phyloP scores from a whole-genome alignment of 495 filamentous ascomycete species.

The Aspergillus mulundensis region DNA sequence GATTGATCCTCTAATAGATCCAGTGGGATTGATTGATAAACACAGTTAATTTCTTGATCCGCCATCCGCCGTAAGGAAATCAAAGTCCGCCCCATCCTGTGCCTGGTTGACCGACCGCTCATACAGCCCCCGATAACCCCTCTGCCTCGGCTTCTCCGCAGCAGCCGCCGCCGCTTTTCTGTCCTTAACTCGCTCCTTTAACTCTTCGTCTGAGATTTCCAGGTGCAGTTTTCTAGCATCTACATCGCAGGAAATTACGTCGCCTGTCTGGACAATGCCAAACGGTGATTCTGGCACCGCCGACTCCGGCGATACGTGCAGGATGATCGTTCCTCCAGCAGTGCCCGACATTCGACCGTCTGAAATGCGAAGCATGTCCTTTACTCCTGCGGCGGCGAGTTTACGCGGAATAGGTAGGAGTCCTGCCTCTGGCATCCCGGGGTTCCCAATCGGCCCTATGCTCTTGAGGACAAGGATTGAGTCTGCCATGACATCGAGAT shows the following conservation, averaged over 20 bases:
- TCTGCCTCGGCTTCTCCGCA: constrained; percentile 29
- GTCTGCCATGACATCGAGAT: constrained; percentile 46
- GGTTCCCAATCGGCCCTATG: constrained; percentile 62
- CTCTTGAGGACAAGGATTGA: constrained; percentile 57
- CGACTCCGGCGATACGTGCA: constrained; percentile 63
- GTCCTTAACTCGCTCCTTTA: constrained; percentile 36
- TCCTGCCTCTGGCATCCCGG: constrained; percentile 63
- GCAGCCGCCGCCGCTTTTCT: constrained; percentile 23
- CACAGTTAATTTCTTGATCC: not conserved
- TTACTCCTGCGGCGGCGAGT: constrained; percentile 52
- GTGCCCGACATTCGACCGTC: constrained; percentile 69
- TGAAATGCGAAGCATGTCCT: constrained; percentile 62
- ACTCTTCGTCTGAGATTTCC: constrained; percentile 45
- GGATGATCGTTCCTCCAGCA: constrained; percentile 62
- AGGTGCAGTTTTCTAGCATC: constrained; percentile 43
- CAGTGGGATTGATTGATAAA: not conserved
- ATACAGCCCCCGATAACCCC: constrained; percentile 64
- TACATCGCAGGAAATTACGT: constrained; percentile 52
- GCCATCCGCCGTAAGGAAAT: constrained; percentile 53
- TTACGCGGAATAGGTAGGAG: constrained; percentile 56
- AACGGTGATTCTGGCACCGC: constrained; percentile 52
- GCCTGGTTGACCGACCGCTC: constrained; percentile 62
- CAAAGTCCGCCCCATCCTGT: constrained; percentile 61
- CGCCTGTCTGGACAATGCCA: constrained; percentile 57
- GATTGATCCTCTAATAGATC: not conserved